phyloP scores from a whole-genome alignment of 805 yeast species.

The Metschnikowia santaceciliae region DNA sequence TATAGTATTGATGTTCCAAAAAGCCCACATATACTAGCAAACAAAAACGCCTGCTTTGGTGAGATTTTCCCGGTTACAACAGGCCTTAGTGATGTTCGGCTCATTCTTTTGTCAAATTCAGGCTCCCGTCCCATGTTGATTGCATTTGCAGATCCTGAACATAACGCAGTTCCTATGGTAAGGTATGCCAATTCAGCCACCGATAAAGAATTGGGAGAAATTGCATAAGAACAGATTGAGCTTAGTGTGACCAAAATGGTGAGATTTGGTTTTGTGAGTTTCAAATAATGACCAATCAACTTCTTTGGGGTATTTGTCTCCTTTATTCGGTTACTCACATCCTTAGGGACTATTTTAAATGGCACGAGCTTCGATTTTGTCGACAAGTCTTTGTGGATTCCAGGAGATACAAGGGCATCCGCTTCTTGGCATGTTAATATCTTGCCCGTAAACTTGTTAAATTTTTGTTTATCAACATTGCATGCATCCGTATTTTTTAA shows the following conservation, averaged over 20 bases:
- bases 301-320: constrained; percentile 17
- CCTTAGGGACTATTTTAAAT: constrained; percentile 50
- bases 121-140: constrained; percentile 97
- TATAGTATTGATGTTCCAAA: constrained; percentile 66
- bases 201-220: constrained; percentile 81
- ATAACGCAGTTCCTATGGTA: constrained; percentile 79
- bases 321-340: neutral
- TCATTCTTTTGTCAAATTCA: constrained; percentile 80
- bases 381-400: neutral
- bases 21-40: constrained; percentile 73
- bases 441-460: constrained; percentile 36
- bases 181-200: constrained; percentile 65
- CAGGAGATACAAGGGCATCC: constrained; percentile 15
- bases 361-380: constrained; percentile 39
- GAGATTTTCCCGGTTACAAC: constrained; percentile 80
- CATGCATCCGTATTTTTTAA: constrained; percentile 9
- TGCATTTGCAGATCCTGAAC: constrained; percentile 94
- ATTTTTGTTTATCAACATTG: constrained; percentile 16
- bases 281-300: constrained; percentile 55
- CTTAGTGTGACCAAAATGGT: constrained; percentile 86
- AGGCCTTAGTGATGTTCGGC: constrained; percentile 83
- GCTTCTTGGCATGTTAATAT: constrained; percentile 45
- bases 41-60: constrained; percentile 70
- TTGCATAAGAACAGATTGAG: constrained; percentile 89
- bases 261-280: constrained; percentile 85